phyloP scores from a whole-genome alignment of 2,329 filamentous ascomycete genomes.

The Phoma sp. region DNA sequence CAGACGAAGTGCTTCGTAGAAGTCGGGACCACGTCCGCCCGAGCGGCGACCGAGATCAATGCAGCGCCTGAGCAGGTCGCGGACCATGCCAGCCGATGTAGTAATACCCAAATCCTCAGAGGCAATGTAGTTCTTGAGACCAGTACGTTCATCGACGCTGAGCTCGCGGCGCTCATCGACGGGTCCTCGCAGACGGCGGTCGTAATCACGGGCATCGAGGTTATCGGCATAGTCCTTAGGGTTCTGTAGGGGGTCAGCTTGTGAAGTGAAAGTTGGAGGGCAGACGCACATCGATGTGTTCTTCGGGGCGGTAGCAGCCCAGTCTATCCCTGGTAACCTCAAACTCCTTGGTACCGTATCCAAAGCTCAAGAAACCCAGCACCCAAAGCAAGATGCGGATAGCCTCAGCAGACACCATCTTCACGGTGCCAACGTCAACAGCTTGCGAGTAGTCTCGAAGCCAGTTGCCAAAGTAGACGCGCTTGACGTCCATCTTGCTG shows the following conservation, averaged over 20 bases:
- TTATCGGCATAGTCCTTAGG: conserved; percentile 82
- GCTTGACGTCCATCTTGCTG: conserved; percentile 83
- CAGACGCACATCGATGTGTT: conserved; percentile 72
- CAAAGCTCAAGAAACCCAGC: conserved; percentile 88
- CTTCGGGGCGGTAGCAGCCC: conserved; percentile 74
- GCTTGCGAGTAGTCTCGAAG: conserved; percentile 92
- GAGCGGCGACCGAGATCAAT: conserved; percentile 85
- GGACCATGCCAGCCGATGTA: conserved; percentile 80
- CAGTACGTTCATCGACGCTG: conserved; percentile 70
- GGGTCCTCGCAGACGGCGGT: conserved; percentile 79
- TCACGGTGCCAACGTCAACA: conserved; percentile 90
- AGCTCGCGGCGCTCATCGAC: conserved; percentile 82
- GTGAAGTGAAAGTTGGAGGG: neutral
- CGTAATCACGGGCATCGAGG: conserved; percentile 81
- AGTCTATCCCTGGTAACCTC: conserved; percentile 81
- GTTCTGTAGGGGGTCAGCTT: conserved; percentile 17
- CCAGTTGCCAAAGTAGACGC: conserved; percentile 98
- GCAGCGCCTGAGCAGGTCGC: conserved; percentile 73
- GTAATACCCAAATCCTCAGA: conserved; percentile 80
- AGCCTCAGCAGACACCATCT: conserved; percentile 87
- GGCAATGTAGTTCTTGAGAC: conserved; percentile 92
- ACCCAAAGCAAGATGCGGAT: conserved; percentile 90
- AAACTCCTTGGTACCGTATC: conserved; percentile 83
- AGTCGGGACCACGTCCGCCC: conserved; percentile 74
- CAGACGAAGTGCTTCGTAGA: conserved; percentile 85